Conservation (phyloP, 2,329 filamentous ascomycete genomes). For the Diaporthe citrichinensis region DNA sequence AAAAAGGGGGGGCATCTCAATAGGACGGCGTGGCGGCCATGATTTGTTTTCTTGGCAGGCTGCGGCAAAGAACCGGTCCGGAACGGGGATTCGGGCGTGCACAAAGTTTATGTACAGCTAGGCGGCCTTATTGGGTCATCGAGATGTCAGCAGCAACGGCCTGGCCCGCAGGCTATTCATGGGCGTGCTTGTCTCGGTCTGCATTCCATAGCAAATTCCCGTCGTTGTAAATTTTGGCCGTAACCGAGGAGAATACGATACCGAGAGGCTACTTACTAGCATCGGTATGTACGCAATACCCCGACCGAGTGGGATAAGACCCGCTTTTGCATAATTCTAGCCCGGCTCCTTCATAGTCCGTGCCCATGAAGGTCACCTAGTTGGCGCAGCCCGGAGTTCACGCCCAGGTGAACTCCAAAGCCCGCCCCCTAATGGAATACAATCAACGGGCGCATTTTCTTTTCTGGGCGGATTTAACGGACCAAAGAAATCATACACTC, state of each 20-base stretch:
- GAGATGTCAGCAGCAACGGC: not conserved
- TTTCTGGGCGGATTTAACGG: not conserved
- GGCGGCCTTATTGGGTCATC: not conserved
- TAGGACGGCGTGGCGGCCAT: not conserved
- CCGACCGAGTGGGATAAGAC: not conserved
- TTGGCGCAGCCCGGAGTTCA: too few relatives aligned
- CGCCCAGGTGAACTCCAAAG: not conserved
- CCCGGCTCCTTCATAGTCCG: not conserved
- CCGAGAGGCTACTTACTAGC: not conserved
- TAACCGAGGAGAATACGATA: not conserved
- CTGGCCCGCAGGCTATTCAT: not conserved
- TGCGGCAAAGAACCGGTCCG: not conserved
- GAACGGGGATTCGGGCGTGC: not conserved
- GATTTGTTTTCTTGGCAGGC: not conserved
- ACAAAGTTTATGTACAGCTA: not conserved
- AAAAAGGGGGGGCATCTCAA: not conserved
- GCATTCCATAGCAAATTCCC: not conserved
- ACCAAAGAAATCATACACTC: not conserved
- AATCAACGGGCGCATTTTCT: not conserved
- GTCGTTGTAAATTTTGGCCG: too few relatives aligned
- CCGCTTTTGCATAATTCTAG: constrained; percentile 2
- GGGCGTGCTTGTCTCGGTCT: not conserved
- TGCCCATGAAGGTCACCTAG: too few relatives aligned
- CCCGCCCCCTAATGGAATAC: not conserved
- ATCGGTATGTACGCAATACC: not conserved